Evolutionary conservation across 1,139 yeast genomes (phyloP), one percentile per base, ranked within the genome.

Genomic region (Starmera stellimalicola): DNA sequence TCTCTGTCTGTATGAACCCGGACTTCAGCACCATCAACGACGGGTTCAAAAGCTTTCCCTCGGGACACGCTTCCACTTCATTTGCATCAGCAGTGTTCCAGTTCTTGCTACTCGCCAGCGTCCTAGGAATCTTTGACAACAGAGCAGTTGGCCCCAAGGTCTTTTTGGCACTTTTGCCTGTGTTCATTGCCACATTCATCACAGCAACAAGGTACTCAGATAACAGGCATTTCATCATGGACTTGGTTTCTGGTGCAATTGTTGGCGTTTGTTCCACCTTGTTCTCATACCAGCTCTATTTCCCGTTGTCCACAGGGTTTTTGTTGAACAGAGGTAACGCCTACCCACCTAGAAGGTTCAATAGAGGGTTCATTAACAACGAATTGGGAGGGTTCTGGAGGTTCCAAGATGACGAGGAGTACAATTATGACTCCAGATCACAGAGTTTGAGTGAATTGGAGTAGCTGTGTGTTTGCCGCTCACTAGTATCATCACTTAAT

Each of bases 11-110:
- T 43, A 43, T 54, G 0, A 58, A 54, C 27, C 39, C 46, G 1
- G 43, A 63, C 33, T 29, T 47, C 8, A 37, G 41, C n/a, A 33
- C 62, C 7, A 37, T 70, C 0, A 51, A 53, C 35, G 73, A 69
- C 49, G 76, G 75, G 0, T 65, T 69, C 39, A 55, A 73, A 39
- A 57, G 70, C 4, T 69, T 70, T 40, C 75, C 76, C 1, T 68
- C 73, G 35, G 75, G 73, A 2, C 75, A 70, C 42, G 59, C 70
- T 35, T 58, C 73, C 1, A 65, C 73, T 0, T 57, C 68, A 3
- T 69, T 68, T 44, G 53, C 71, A 19, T 60, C 71, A 0, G 59
- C 66, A 47, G 57, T 64, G 2, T 50, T 65, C 14, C 50, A 62
- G 7, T 50, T 62, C 25, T 52, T 66, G 23, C 58, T 65, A 44